phyloP scores from a whole-genome alignment of 2,329 filamentous ascomycete genomes.

The Monilinia fructicola region DNA sequence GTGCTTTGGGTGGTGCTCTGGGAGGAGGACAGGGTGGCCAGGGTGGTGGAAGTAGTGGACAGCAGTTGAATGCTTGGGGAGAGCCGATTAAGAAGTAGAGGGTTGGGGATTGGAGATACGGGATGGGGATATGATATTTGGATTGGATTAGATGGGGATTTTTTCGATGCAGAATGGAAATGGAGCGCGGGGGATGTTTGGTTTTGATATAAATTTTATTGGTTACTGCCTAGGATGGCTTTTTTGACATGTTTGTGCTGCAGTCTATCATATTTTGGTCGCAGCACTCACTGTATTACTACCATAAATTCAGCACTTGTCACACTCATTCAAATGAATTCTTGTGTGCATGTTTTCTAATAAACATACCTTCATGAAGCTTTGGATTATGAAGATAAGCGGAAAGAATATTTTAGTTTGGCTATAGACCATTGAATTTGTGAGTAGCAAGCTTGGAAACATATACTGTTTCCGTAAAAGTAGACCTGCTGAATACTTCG shows the following conservation, averaged over 20 bases:
- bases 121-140: neutral
- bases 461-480: neutral
- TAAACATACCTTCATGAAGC: neutral
- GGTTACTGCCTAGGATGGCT: neutral
- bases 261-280: neutral
- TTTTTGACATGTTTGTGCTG: neutral
- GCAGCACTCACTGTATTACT: neutral
- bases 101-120: too few species aligned
- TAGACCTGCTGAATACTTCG: neutral
- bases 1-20: neutral
- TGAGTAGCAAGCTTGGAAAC: neutral
- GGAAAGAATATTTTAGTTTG: too few species aligned
- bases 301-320: neutral
- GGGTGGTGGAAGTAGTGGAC: slow-evolving; percentile 16
- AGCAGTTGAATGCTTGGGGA: slow-evolving; percentile 30
- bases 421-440: neutral
- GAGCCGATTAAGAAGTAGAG: slow-evolving; percentile 16
- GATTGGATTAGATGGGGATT: neutral
- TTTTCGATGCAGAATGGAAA: neutral
- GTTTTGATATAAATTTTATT: neutral
- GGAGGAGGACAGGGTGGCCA: slow-evolving; percentile 24
- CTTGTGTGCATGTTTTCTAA: neutral
- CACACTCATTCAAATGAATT: neutral
- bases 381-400: neutral
- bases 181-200: neutral